A percentile compares a stretch with the other conserved stretches of the same genome.
Evolutionary conservation across 1,139 yeast genomes (phyloP).

Genomic region (Debaryomyces fabryi): DNA sequence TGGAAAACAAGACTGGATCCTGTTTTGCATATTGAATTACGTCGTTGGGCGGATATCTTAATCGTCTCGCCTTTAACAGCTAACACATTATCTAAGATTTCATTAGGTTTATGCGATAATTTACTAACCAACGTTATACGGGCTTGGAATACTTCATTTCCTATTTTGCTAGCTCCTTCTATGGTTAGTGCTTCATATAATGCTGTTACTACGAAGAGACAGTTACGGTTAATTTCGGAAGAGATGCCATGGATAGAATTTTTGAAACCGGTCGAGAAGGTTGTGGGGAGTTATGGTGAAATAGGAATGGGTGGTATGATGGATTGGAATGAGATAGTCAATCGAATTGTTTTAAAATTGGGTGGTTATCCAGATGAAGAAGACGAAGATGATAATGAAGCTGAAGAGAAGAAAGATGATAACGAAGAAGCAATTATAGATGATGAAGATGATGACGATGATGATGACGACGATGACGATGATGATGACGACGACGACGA

Average conservation of each 20-base stretch:
- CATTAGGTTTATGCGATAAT: conserved; percentile 89
- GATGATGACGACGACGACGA: conserved; percentile 49
- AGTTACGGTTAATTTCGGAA: conserved; percentile 70
- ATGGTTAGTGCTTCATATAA: conserved; percentile 92
- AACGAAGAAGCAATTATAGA: conserved; percentile 24
- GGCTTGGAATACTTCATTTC: conserved; percentile 91
- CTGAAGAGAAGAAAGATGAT: conserved; percentile 36
- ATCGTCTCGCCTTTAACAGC: conserved; percentile 90
- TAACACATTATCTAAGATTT: conserved; percentile 85
- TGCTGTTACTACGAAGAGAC: conserved; percentile 84
- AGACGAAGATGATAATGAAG: conserved; percentile 70
- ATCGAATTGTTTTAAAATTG: conserved; percentile 74
- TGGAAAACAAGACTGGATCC: conserved; percentile 90
- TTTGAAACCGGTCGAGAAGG: conserved; percentile 89
- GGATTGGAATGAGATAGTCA: conserved; percentile 90
- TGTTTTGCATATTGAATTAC: conserved; percentile 85
- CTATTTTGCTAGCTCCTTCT: conserved; percentile 87
- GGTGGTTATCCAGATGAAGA: conserved; percentile 93
- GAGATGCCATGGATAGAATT: conserved; percentile 93
- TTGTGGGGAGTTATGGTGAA: conserved; percentile 90
- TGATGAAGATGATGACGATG: conserved; percentile 40
- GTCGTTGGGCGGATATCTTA: conserved; percentile 94
- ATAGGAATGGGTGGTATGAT: conserved; percentile 95
- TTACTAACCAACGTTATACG: conserved; percentile 83
- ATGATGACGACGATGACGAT: conserved; percentile 49